phyloP scores from a whole-genome alignment of 1,139 yeast species.

The Sugiyamaella sp. region DNA sequence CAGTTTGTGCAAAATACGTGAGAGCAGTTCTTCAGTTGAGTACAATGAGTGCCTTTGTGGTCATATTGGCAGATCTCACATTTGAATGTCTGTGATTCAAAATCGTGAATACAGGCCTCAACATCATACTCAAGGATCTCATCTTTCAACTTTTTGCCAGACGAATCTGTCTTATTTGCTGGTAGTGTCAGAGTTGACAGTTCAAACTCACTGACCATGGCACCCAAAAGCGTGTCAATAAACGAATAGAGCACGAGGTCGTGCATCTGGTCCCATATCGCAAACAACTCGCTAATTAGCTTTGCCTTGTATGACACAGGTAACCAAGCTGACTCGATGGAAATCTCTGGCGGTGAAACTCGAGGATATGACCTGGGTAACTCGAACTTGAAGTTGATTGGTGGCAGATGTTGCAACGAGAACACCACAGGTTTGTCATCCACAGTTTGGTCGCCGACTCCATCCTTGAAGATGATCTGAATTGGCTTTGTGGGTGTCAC shows the following conservation, averaged over 20 bases:
- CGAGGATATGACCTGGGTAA: constrained; percentile 33
- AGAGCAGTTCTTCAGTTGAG: constrained; percentile 49
- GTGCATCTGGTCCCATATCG: constrained; percentile 45
- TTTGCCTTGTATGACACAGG: constrained; percentile 38
- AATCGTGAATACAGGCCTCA: constrained; percentile 39
- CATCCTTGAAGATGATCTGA: constrained; percentile 9
- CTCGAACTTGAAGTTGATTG: constrained; percentile 28
- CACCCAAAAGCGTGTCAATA: constrained; percentile 50
- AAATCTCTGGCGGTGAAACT: constrained; percentile 32
- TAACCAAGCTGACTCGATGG: constrained; percentile 29
- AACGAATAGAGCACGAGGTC: constrained; percentile 52
- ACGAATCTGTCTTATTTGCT: background rate
- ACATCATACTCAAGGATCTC: constrained; percentile 34
- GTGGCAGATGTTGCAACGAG: constrained; percentile 33
- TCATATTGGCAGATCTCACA: constrained; percentile 65
- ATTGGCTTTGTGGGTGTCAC: constrained; percentile 10
- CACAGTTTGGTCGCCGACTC: background rate
- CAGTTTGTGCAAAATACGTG: constrained; percentile 62
- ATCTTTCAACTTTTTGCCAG: constrained; percentile 24
- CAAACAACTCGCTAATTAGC: constrained; percentile 32
- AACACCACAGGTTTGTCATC: constrained; percentile 21
- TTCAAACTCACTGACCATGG: constrained; percentile 27
- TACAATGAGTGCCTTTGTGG: constrained; percentile 52
- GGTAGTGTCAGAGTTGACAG: constrained; percentile 11
- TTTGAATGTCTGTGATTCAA: constrained; percentile 48